A percentile compares a stretch with the other conserved stretches of the same genome.
These are phyloP conservation scores for Aspergillus sojae DNA, from an alignment of 2,329 filamentous ascomycete species.

Conservation along the genomic window DNA sequence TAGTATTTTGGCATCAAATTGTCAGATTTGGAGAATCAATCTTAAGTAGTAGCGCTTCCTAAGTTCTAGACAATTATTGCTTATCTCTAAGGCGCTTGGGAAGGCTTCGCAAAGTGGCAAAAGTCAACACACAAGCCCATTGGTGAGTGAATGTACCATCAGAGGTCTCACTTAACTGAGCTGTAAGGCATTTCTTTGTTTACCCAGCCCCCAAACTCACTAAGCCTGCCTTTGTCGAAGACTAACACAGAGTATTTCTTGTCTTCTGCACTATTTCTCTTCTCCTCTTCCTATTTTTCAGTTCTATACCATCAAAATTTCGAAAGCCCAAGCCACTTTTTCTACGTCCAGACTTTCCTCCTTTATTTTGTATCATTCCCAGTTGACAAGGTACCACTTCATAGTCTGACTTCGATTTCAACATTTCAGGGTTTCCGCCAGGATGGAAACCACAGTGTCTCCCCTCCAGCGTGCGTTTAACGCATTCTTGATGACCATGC, in stretches of 20 bases:
- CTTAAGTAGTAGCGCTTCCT: not conserved
- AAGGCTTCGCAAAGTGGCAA: not conserved
- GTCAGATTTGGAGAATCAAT: not conserved
- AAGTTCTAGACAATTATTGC: not conserved
- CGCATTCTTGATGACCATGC: slow-evolving; percentile 28
- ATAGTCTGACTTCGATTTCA: not conserved
- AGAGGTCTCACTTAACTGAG: slow-evolving; percentile 6
- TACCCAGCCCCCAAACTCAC: slow-evolving; percentile 10
- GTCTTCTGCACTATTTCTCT: not conserved
- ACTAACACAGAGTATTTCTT: slow-evolving; percentile 3
- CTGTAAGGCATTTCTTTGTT: slow-evolving; percentile 9
- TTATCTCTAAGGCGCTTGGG: not conserved
- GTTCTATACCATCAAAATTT: not conserved
- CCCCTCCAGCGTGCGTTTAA: slow-evolving; percentile 30
- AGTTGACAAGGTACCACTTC: not conserved
- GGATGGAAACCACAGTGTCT: slow-evolving; percentile 21
- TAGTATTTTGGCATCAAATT: not conserved
- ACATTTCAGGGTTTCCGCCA: slow-evolving; percentile 1
- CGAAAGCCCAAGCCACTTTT: not conserved
- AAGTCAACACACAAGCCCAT: not conserved
- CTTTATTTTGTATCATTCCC: not conserved
- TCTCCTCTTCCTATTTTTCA: slow-evolving; percentile 1
- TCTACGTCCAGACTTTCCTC: slow-evolving; percentile 3
- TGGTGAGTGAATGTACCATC: slow-evolving; percentile 6
- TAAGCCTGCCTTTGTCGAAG: slow-evolving; percentile 6